These are phyloP conservation scores for Cynara cardunculus DNA, from an alignment of 129 eudicot species.

Conservation along the genomic window DNA sequence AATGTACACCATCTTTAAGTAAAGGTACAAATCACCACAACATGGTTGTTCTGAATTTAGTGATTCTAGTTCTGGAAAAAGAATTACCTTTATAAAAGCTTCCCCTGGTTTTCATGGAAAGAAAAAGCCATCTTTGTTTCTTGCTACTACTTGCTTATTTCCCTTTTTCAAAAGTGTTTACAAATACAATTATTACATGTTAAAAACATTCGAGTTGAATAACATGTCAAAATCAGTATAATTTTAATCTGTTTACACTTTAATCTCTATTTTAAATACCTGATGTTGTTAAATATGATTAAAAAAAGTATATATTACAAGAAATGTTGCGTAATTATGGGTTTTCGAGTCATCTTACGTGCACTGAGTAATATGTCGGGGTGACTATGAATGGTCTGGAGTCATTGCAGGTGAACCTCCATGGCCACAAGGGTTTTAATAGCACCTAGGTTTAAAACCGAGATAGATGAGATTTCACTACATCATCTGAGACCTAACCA, in stretches of 20 bases:
- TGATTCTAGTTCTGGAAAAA: constrained; percentile 9
- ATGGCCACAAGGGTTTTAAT: no score
- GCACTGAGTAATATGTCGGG: no score
- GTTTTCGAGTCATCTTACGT: no score
- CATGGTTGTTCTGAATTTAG: neutral
- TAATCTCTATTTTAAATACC: no score
- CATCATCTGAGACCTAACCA: no score
- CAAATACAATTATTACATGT: neutral
- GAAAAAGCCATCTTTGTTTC: constrained; percentile 32
- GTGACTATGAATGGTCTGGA: no score
- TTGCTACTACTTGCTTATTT: constrained; percentile 17
- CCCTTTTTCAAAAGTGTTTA: neutral
- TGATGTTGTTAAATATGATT: neutral
- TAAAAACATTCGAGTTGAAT: no score
- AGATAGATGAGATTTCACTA: no score
- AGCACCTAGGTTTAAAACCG: no score
- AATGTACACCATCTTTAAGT: neutral
- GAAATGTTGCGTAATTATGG: no score
- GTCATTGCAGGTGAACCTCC: no score
- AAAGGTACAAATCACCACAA: neutral
- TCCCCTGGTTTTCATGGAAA: constrained; percentile 51
- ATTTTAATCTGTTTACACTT: neutral
- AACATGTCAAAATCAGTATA: neutral
- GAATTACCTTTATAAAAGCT: constrained; percentile 13
- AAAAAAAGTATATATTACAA: no score